These are phyloP conservation scores for Apophysomyces sp. DNA, from an alignment of 371 early-diverging fungal species.

Conservation along the genomic window DNA sequence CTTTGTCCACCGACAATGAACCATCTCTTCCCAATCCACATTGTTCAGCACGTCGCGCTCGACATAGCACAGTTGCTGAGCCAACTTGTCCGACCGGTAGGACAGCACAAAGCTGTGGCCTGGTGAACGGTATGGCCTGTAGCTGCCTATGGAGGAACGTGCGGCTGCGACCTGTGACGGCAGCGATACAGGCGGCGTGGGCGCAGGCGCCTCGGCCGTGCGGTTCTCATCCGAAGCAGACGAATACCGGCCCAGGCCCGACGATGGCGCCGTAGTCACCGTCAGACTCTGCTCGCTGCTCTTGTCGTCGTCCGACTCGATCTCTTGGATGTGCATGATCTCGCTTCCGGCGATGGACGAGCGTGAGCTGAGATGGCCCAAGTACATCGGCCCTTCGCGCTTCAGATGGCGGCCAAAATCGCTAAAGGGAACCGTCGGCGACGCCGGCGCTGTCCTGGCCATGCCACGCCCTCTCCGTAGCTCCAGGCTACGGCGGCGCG, in stretches of 20 bases:
- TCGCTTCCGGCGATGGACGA: slow-evolving; percentile 1
- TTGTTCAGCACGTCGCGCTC: slow-evolving; percentile 52
- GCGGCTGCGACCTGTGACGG: background rate
- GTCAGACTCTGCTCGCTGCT: background rate
- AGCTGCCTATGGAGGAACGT: background rate
- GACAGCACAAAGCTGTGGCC: slow-evolving; percentile 38
- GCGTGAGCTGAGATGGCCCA: slow-evolving; percentile 20
- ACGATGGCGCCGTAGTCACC: background rate
- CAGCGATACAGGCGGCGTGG: background rate
- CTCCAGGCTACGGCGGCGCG: slow-evolving; percentile 10
- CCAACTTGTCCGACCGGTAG: slow-evolving; percentile 57
- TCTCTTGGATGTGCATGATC: slow-evolving; percentile 12
- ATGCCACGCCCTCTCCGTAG: background rate
- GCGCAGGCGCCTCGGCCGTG: slow-evolving; percentile 11
- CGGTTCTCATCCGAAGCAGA: background rate
- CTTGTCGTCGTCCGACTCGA: slow-evolving; percentile 6
- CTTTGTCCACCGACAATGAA: slow-evolving; percentile 63
- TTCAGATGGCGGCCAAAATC: background rate
- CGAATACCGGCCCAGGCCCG: background rate
- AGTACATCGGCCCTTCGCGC: slow-evolving; percentile 21
- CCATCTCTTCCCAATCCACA: slow-evolving; percentile 66
- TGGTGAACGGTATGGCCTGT: background rate
- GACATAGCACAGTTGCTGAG: slow-evolving; percentile 61
- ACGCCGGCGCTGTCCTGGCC: background rate
- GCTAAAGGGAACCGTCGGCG: background rate